phyloP scores from a whole-genome alignment of 371 early-diverging fungal genomes.

The Conidiobolus incongruus region DNA sequence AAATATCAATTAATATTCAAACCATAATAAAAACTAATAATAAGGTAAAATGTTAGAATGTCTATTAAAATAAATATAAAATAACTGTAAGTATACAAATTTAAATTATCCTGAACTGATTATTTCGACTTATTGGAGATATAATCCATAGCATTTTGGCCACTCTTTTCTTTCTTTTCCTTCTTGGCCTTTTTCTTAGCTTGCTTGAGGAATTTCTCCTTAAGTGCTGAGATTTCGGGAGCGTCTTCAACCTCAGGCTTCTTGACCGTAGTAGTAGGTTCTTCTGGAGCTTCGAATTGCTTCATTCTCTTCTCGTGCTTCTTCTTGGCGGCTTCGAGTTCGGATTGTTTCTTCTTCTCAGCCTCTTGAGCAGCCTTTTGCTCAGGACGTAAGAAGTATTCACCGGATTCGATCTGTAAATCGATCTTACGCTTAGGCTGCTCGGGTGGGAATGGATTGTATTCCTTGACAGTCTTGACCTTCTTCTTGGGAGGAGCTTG shows the following conservation, averaged over 20 bases:
- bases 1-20: no score
- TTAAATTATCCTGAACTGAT: no score
- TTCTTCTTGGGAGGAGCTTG: conserved; percentile 58
- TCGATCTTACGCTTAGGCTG: conserved; percentile 73
- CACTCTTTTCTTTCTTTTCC: neutral
- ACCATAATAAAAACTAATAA: no score
- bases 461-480: conserved; percentile 36
- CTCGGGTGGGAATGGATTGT: conserved; percentile 78
- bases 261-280: conserved; percentile 10
- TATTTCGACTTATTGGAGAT: neutral
- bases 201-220: neutral
- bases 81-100: no score
- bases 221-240: neutral
- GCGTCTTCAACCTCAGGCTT: neutral
- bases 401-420: conserved; percentile 81
- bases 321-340: conserved; percentile 28
- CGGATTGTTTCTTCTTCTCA: conserved; percentile 39
- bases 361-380: conserved; percentile 26
- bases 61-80: no score
- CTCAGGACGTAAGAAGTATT: conserved; percentile 71
- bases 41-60: no score
- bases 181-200: neutral
- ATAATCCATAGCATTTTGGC: neutral
- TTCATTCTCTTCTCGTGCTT: conserved; percentile 33
- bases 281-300: conserved; percentile 54